Evolutionary conservation across 441 rosid genomes (phyloP).

Genomic region (Mallotus repandus): DNA sequence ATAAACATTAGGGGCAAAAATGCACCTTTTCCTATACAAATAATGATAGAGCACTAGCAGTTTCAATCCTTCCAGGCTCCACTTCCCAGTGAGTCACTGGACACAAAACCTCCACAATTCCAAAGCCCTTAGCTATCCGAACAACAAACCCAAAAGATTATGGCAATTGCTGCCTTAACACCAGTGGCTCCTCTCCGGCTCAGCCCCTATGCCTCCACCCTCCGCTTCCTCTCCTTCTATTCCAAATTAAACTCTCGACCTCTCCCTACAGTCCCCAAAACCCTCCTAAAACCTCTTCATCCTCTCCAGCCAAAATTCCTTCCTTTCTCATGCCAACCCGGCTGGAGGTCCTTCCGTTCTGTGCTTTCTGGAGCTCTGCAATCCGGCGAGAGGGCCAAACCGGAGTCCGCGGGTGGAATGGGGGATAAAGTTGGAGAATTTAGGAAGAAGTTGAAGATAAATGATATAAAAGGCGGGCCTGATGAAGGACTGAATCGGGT

Average conservation of each 20-base stretch:
- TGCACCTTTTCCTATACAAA: too few species aligned
- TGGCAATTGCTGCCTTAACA: conserved; percentile 39
- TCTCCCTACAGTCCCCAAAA: conserved; percentile 28
- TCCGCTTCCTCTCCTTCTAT: conserved; percentile 46
- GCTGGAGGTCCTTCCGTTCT: conserved; percentile 38
- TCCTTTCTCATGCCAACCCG: conserved; percentile 14
- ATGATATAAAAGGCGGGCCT: conserved; percentile 69
- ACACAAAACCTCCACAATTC: background rate
- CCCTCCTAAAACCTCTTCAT: conserved; percentile 17
- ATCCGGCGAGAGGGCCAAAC: conserved; percentile 36
- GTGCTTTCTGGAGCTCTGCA: conserved; percentile 36
- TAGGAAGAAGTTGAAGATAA: conserved; percentile 62
- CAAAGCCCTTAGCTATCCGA: background rate
- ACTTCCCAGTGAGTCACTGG: background rate
- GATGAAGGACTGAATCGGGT: conserved; percentile 63
- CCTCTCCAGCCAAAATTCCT: conserved; percentile 27
- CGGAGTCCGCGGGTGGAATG: conserved; percentile 26
- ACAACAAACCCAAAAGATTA: background rate
- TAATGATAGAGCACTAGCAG: too few species aligned
- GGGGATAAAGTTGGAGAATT: conserved; percentile 49
- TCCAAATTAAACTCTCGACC: conserved; percentile 20
- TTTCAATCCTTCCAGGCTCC: background rate
- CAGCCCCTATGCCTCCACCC: conserved; percentile 34
- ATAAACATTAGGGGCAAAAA: too few species aligned
- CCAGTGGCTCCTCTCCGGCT: conserved; percentile 48